Percentiles rank a stretch among this genome's conserved stretches.
These are phyloP conservation scores for Linnemannia hyalina DNA, from an alignment of 192 early-diverging fungal species.

Conservation along the genomic window DNA sequence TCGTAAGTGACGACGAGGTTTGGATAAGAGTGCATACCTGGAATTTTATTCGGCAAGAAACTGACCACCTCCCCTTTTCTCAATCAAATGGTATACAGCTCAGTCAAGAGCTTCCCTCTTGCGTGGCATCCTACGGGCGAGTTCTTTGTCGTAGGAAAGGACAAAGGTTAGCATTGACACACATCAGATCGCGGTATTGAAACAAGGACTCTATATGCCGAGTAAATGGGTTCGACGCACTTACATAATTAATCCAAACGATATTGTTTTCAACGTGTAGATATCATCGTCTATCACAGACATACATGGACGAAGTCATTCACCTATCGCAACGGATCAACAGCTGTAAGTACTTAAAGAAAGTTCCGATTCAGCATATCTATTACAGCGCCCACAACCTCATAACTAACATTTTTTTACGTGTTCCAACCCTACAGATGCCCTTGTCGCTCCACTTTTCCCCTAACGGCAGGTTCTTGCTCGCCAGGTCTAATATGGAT, in stretches of 20 bases:
- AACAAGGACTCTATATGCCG: no score
- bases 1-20: conserved; percentile 9
- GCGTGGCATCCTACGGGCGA: conserved; percentile 46
- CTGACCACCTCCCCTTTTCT: background rate
- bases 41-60: background rate
- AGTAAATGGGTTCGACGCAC: no score
- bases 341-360: conserved; percentile 10
- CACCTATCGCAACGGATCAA: conserved; percentile 31
- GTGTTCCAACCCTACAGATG: background rate
- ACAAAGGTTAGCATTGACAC: conserved; percentile 21
- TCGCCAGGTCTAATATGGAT: conserved; percentile 58
- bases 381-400: no score
- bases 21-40: background rate
- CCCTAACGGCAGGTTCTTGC: conserved; percentile 72
- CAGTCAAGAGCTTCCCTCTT: conserved; percentile 22
- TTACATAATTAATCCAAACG: background rate
- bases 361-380: no score
- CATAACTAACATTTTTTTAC: background rate
- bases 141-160: conserved; percentile 48
- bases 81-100: background rate
- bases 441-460: conserved; percentile 70
- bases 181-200: background rate
- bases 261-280: conserved; percentile 3
- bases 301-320: conserved; percentile 50
- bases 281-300: conserved; percentile 39